Percentiles rank a stretch among this genome's conserved stretches.
These are phyloP conservation scores for Dendrobium chrysotoxum DNA, from an alignment of 106 monocot genomes.

Conservation along the genomic window DNA sequence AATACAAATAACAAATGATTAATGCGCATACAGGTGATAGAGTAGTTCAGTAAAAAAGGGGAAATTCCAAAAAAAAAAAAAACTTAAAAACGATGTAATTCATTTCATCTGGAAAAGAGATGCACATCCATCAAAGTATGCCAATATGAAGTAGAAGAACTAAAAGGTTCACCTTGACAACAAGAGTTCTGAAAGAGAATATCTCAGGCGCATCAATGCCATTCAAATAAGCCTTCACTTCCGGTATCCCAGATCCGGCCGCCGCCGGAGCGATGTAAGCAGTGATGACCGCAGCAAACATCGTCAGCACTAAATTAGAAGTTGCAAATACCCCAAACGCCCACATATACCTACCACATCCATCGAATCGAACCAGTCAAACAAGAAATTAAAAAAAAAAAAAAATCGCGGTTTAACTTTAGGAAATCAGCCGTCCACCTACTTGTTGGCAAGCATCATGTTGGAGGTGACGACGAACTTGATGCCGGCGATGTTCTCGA, in stretches of 20 bases:
- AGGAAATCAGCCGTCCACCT: neutral
- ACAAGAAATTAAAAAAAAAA: neutral
- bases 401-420: neutral
- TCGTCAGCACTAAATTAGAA: conserved; percentile 49
- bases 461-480: conserved; percentile 65
- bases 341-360: conserved; percentile 28
- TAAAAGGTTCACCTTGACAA: conserved; percentile 50
- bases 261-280: conserved; percentile 58
- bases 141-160: neutral
- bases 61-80: neutral
- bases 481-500: conserved; percentile 74
- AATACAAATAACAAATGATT: too few species aligned
- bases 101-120: neutral
- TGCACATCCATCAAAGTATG: neutral
- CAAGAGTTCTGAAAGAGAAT: conserved; percentile 38
- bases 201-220: conserved; percentile 74
- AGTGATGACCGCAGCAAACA: conserved; percentile 52
- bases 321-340: conserved; percentile 47
- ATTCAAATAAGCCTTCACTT: conserved; percentile 76
- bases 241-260: conserved; percentile 75
- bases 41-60: too few species aligned
- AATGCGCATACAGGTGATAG: too few species aligned
- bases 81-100: neutral
- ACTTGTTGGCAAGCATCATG: conserved; percentile 50
- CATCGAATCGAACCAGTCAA: neutral